Conservation (phyloP, 1,139 yeast genomes). For the Kurtzmaniella quercitrusa region DNA sequence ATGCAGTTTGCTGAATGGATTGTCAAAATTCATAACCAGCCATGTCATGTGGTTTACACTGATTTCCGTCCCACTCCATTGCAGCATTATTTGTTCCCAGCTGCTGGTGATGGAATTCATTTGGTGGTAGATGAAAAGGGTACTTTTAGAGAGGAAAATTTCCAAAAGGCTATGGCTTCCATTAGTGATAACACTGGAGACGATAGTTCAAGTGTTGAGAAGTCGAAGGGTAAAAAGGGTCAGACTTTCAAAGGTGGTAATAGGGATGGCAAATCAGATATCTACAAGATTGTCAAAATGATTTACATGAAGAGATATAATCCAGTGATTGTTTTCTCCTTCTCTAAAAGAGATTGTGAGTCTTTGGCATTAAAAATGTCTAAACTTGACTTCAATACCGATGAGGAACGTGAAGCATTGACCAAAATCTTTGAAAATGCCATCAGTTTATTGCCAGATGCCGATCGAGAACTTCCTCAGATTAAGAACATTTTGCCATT, state of each 20-base stretch:
- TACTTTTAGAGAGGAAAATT: constrained; percentile 91
- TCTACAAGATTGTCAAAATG: constrained; percentile 96
- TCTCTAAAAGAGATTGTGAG: constrained; percentile 96
- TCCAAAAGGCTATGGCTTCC: constrained; percentile 97
- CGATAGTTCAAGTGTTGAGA: constrained; percentile 61
- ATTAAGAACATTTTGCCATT: constrained; percentile 87
- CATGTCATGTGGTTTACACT: constrained; percentile 97
- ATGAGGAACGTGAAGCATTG: constrained; percentile 86
- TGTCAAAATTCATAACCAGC: constrained; percentile 89
- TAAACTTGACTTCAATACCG: constrained; percentile 86
- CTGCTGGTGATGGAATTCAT: constrained; percentile 96
- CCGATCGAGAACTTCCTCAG: constrained; percentile 90
- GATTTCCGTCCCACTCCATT: constrained; percentile 98
- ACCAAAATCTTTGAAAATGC: constrained; percentile 89
- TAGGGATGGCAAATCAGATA: constrained; percentile 82
- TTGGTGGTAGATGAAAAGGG: constrained; percentile 97
- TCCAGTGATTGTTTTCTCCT: constrained; percentile 97
- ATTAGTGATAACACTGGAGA: constrained; percentile 81
- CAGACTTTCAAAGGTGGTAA: constrained; percentile 89
- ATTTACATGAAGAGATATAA: constrained; percentile 92
- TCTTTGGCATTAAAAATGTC: constrained; percentile 91
- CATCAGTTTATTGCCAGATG: constrained; percentile 77
- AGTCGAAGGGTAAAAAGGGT: constrained; percentile 64
- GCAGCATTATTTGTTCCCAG: constrained; percentile 95
- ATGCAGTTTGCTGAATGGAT: constrained; percentile 99